These are phyloP conservation scores for Termitomyces sp. DNA, from an alignment of 1,284 basidiomycete genomes.

Conservation along the genomic window DNA sequence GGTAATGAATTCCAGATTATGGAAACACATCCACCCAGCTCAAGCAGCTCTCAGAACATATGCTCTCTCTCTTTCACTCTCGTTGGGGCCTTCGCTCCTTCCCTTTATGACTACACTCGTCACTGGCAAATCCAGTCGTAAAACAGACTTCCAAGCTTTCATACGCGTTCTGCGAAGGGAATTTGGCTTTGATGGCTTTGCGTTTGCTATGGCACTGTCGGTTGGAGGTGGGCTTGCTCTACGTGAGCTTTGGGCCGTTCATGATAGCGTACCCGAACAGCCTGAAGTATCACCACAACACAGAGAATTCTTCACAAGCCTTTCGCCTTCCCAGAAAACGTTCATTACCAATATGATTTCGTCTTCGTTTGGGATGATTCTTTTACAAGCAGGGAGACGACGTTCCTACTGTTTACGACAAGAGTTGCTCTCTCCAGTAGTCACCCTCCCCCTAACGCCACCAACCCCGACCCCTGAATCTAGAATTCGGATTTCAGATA, in stretches of 20 bases:
- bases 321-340: conserved; percentile 40
- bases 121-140: conserved; percentile 17
- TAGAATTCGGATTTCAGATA: conserved; percentile 38
- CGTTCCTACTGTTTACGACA: conserved; percentile 23
- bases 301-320: background rate
- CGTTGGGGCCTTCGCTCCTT: conserved; percentile 56
- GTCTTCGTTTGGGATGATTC: conserved; percentile 47
- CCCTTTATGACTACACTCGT: conserved; percentile 39
- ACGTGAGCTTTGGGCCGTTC: conserved; percentile 37
- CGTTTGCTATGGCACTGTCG: conserved; percentile 58
- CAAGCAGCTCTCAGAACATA: conserved; percentile 64
- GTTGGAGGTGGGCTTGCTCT: conserved; percentile 59
- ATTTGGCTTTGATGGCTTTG: conserved; percentile 56
- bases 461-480: conserved; percentile 2
- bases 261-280: conserved; percentile 19
- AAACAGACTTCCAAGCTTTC: conserved; percentile 26
- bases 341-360: conserved; percentile 56
- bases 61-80: conserved; percentile 58
- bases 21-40: conserved; percentile 39
- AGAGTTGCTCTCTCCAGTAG: background rate
- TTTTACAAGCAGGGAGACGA: conserved; percentile 47
- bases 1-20: conserved; percentile 12
- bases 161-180: conserved; percentile 47
- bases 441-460: conserved; percentile 11
- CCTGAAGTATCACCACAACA: background rate